These are phyloP conservation scores for Annulohypoxylon truncatum DNA, from an alignment of 2,329 filamentous ascomycete genomes.

Conservation along the genomic window DNA sequence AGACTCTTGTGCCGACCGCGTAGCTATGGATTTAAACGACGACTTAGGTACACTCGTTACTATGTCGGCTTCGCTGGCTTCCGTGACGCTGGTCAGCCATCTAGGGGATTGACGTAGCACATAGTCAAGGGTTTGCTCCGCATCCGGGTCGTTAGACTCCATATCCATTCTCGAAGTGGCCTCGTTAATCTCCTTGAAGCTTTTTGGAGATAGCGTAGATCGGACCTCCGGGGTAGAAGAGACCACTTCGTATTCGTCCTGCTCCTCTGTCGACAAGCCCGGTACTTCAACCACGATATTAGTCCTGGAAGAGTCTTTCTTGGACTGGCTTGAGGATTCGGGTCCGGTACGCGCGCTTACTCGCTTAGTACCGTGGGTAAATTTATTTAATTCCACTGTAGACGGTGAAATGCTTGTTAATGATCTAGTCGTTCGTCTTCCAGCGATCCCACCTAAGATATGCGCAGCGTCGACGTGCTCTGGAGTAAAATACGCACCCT, in stretches of 20 bases:
- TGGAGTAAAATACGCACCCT: not conserved
- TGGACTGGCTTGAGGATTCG: not conserved
- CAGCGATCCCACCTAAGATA: conserved; percentile 11
- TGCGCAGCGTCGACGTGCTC: conserved; percentile 15
- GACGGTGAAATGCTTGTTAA: conserved; percentile 1
- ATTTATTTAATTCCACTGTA: not conserved
- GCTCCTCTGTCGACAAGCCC: conserved; percentile 21
- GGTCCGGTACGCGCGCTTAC: not conserved
- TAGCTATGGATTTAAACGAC: not conserved
- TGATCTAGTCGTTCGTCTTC: conserved; percentile 18
- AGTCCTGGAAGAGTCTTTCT: not conserved
- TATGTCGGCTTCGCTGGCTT: conserved; percentile 4
- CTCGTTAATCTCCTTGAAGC: conserved; percentile 38
- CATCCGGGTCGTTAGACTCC: conserved; percentile 21
- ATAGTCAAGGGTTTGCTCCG: conserved; percentile 36
- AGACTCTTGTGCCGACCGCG: not conserved
- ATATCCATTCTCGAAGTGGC: conserved; percentile 1
- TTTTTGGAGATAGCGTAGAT: conserved; percentile 22
- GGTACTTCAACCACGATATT: conserved; percentile 36
- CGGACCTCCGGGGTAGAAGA: conserved; percentile 3
- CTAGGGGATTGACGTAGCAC: conserved; percentile 40
- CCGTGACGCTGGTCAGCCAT: conserved; percentile 39
- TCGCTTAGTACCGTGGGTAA: not conserved
- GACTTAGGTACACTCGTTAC: not conserved
- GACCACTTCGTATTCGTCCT: conserved; percentile 16